Evolutionary conservation across 257 asterid species (phyloP), one percentile per base, ranked within the genome.

Genomic region (Plectranthus barbatus): DNA sequence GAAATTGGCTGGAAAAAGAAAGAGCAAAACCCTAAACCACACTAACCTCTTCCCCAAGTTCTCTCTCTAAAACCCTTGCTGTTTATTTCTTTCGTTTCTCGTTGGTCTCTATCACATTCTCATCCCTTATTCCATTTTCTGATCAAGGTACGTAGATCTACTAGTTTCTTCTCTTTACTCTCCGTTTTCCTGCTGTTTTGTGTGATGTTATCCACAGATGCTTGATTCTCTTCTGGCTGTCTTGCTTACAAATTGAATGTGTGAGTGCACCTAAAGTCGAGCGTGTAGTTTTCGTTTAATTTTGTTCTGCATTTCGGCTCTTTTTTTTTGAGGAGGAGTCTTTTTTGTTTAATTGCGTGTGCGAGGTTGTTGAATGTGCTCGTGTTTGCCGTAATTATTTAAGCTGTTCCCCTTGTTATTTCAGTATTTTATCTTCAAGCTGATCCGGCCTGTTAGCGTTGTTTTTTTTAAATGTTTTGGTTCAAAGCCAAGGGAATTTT

Each of bases 11-110:
- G 29, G 24, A 26, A 37, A 15, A 56, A 15, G 14, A 24, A 7
- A 56, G 18, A 29, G 33, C 47, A 59, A 70, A 66, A 63, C 69
- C 74, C 70, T 46, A 31, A 59, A 31, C 58, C 26, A 44, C 24
- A 44, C 49, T 56, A 71, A 76, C 74, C 74, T 56, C 77, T 76
- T 62, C 72, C 11, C 52, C 77, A 71, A 67, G 77, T 36, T 42
- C 51, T 19, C 57, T 40, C 60, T n/a, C 64, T 62, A 61, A 76
- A 76, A 71, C 77, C 72, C 75, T 64, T 41, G 47, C 21, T 23
- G 15, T 42, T 40, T 15, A 6, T 31, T n/a, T 17, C 51, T 14
- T 10, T 70, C 31, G 1, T 1, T 9, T 55, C 60, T 44, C 52
- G 21, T 40, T 60, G 4, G 58, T 40, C 52, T 56, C 20, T 11